Evolutionary conservation across 1,284 basidiomycete genomes (phyloP), one percentile per base, ranked within the genome.

Genomic region (Phaffia rhodozyma): DNA sequence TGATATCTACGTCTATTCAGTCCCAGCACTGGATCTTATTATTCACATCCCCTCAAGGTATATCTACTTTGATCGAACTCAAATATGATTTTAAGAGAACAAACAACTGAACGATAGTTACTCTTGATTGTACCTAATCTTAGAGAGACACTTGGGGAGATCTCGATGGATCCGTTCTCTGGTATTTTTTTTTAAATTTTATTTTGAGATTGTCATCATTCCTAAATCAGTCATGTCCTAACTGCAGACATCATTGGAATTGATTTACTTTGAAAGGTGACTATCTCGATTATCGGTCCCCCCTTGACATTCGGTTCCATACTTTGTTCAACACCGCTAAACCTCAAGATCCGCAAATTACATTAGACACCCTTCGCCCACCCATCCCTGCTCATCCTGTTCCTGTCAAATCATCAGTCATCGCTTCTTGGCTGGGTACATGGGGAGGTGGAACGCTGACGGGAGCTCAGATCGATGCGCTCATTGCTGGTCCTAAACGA

Each of bases 1-100:
- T 6, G 78, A 81, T 29, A 82, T 77, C 0, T 73, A 84, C 6
- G 78, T 84, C 16, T 89, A 88, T 75, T 83, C 86, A 0, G 76
- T 89, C 11, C 88, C 88, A 2, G 77, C 79, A 68, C 68, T 77
- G 25, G 71, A 75, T 59, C 72, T 67, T 43, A 72, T 77, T 58
- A 74, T 73, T 1, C 66, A 71, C 18, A 60, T 74, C 38, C 71
- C 73, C 56, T 67, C 76, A 9, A 73, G 68, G 66, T 73, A 30
- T 55, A 18, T 55, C 25, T 55, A 16, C 6, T 32, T 23, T 55
- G 27, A 23, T 23, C 23, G 11, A 6, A 27, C 2, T 3, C 3
- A 27, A 2, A 30, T 38, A 1, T 5, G n/a, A 11, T 52, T 20
- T 21, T 25, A 18, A n/a, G 23, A 34, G 13, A 29, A 23, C n/a